Evolutionary conservation across 108 stramenopile genomes (phyloP).

Genomic region (Stephanodiscus minutulus): DNA sequence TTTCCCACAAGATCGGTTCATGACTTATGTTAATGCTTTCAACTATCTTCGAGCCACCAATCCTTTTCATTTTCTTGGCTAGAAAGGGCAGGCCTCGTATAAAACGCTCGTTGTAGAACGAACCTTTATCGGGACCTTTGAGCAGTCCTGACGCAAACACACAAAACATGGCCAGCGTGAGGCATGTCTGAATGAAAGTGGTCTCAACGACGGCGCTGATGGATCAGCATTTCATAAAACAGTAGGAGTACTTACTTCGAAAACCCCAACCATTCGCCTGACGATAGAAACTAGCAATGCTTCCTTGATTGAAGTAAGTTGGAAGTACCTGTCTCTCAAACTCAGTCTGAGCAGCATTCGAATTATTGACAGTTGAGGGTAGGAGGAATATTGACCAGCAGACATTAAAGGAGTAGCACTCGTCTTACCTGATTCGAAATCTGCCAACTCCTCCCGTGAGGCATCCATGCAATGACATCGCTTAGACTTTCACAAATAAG

Average conservation of each 20-base stretch:
- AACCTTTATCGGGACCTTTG: conserved; percentile 18
- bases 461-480: conserved; percentile 65
- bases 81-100: conserved; percentile 13
- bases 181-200: conserved; percentile 33
- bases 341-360: conserved; percentile 17
- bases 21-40: conserved; percentile 9
- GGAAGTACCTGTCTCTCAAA: conserved; percentile 61
- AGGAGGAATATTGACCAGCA: no score
- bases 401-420: conserved; percentile 1
- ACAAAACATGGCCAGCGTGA: conserved; percentile 55
- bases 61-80: conserved; percentile 24
- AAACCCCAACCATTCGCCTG: conserved; percentile 70
- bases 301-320: conserved; percentile 58
- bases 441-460: conserved; percentile 71
- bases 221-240: conserved; percentile 19
- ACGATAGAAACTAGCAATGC: conserved; percentile 50
- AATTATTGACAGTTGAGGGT: no score
- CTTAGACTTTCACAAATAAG: conserved; percentile 55
- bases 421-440: conserved; percentile 48
- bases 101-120: conserved; percentile 12
- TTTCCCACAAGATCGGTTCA: conserved; percentile 10
- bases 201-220: no score
- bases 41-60: conserved; percentile 7
- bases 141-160: conserved; percentile 1
- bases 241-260: conserved; percentile 21